Percentiles rank a stretch among this genome's conserved stretches.
Conservation (phyloP, 176 grass and related monocot species). For the Eleusine coracana region DNA sequence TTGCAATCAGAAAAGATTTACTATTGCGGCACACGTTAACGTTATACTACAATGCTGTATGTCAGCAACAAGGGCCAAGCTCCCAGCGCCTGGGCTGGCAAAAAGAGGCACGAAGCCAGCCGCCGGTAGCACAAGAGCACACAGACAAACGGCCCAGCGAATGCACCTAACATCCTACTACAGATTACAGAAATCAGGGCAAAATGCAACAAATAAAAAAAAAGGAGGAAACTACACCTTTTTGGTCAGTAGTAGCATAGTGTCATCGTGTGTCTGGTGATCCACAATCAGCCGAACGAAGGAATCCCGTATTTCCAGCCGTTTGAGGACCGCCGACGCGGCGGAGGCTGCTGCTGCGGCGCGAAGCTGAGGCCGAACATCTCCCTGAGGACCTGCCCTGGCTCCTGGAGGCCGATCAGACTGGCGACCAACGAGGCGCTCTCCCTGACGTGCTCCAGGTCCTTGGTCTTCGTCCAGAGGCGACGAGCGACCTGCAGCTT, state of each 20-base stretch:
- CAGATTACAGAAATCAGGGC: not conserved
- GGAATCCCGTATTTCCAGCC: constrained; percentile 70
- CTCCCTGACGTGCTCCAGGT: constrained; percentile 82
- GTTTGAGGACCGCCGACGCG: constrained; percentile 59
- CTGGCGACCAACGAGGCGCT: constrained; percentile 77
- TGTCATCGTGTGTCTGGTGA: constrained; percentile 1
- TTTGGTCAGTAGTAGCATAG: constrained; percentile 41
- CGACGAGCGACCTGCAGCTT: constrained; percentile 67
- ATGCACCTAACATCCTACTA: constrained; percentile 27
- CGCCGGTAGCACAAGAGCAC: constrained; percentile 1
- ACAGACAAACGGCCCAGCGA: constrained; percentile 10
- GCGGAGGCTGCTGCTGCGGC: constrained; percentile 51
- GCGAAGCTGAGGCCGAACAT: constrained; percentile 96
- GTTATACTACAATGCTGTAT: constrained; percentile 15
- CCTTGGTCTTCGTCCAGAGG: constrained; percentile 69
- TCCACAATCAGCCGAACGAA: constrained; percentile 53
- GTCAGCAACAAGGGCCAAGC: constrained; percentile 34
- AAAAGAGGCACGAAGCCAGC: constrained; percentile 33
- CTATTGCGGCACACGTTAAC: not conserved
- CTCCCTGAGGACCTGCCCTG: constrained; percentile 77
- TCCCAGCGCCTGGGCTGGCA: constrained; percentile 13
- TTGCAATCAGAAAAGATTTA: not conserved
- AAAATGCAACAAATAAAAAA: not conserved
- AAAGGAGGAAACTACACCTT: not conserved
- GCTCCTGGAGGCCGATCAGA: constrained; percentile 76